These are phyloP conservation scores for Micractinium conductrix DNA, from an alignment of 139 green algal genomes.

Conservation along the genomic window DNA sequence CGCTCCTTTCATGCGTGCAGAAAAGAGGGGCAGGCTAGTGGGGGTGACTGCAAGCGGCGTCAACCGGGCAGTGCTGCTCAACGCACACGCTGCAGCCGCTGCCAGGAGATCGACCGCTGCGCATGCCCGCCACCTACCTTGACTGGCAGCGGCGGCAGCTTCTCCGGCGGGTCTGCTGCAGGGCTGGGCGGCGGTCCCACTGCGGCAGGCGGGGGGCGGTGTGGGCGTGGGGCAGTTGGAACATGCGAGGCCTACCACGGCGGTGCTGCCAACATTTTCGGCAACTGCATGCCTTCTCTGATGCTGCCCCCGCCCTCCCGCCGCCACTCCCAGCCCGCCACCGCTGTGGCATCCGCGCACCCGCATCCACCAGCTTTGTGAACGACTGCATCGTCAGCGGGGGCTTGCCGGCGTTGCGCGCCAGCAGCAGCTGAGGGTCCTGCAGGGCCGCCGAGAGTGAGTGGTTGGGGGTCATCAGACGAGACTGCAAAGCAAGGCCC, in stretches of 20 bases:
- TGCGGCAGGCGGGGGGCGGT: conserved; percentile 26
- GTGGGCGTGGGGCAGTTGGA: no score
- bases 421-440: conserved; percentile 67
- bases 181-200: conserved; percentile 58
- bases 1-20: no score
- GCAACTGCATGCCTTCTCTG: no score
- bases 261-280: no score
- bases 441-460: conserved; percentile 12
- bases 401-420: conserved; percentile 58
- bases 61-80: no score
- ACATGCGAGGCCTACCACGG: no score
- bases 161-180: conserved; percentile 51
- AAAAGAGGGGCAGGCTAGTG: no score
- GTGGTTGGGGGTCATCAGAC: neutral
- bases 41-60: no score
- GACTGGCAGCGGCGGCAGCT: conserved; percentile 48
- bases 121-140: neutral
- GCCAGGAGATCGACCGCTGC: neutral
- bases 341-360: neutral
- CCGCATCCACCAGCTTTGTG: conserved; percentile 68
- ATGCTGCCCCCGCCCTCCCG: no score
- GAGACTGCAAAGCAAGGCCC: no score
- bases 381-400: conserved; percentile 78
- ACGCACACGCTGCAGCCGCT: no score
- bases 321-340: no score